Evolutionary conservation across 2,329 filamentous ascomycete genomes (phyloP).

Genomic region (Diaporthe aspalathi): DNA sequence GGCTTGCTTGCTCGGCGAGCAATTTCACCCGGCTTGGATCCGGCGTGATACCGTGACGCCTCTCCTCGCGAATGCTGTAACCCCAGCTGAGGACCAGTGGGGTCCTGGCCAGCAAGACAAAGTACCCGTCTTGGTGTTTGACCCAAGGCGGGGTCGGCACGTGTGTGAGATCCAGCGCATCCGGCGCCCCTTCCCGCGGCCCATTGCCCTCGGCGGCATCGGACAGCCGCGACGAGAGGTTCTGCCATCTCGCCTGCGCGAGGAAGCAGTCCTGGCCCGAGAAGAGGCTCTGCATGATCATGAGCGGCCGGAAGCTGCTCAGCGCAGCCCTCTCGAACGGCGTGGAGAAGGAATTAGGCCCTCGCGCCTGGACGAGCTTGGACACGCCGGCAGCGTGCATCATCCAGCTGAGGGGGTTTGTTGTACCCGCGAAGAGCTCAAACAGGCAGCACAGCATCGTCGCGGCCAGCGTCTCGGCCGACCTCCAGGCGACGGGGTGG

Average conservation of each 20-base stretch:
- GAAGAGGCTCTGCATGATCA: constrained; percentile 55
- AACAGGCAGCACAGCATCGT: constrained; percentile 55
- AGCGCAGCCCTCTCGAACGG: constrained; percentile 53
- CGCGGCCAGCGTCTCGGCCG: constrained; percentile 55
- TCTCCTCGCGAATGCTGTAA: constrained; percentile 49
- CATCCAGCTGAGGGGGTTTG: constrained; percentile 51
- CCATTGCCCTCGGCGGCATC: constrained; percentile 42
- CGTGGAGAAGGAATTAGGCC: constrained; percentile 49
- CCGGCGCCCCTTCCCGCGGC: neutral
- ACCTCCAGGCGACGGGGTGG: constrained; percentile 53
- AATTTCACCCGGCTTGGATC: constrained; percentile 45
- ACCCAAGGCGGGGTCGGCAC: constrained; percentile 41
- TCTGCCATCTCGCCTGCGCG: constrained; percentile 51
- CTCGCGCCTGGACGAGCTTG: constrained; percentile 53
- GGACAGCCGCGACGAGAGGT: constrained; percentile 49
- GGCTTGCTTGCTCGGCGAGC: constrained; percentile 45
- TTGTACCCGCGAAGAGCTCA: constrained; percentile 58
- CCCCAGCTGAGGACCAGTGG: constrained; percentile 49
- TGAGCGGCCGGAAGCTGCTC: constrained; percentile 51
- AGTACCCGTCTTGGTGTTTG: constrained; percentile 49
- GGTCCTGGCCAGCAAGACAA: constrained; percentile 50
- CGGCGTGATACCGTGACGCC: constrained; percentile 45
- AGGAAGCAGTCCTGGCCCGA: constrained; percentile 52
- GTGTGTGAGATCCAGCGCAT: constrained; percentile 35
- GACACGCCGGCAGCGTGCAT: constrained; percentile 54